A percentile compares a stretch with the other conserved stretches of the same genome.
Evolutionary conservation across 768 basidiomycete species (phyloP).

Genomic region (Daedaleopsis sinensis): DNA sequence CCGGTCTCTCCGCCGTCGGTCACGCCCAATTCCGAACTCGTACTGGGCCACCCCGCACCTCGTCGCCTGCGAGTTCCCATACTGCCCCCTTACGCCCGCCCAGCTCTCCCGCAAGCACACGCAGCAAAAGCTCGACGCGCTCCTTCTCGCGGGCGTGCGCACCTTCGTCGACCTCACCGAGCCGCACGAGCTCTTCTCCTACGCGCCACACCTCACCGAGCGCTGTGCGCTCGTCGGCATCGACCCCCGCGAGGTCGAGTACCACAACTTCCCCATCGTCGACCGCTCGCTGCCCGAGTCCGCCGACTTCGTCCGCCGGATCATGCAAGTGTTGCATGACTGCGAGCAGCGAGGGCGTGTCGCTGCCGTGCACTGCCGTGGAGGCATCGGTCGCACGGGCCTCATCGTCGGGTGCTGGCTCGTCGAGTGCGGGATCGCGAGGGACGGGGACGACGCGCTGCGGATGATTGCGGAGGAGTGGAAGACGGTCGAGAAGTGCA

Average conservation of each 20-base stretch:
- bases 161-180: constrained; percentile 89
- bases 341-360: constrained; percentile 61
- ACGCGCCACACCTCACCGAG: constrained; percentile 54
- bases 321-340: constrained; percentile 61
- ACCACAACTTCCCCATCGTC: constrained; percentile 79
- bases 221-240: constrained; percentile 61
- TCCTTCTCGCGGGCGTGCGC: constrained; percentile 71
- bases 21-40: constrained; percentile 78
- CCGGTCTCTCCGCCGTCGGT: constrained; percentile 22
- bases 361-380: constrained; percentile 78
- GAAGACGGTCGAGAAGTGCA: constrained; percentile 79
- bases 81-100: constrained; percentile 38
- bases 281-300: constrained; percentile 71
- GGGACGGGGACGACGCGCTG: constrained; percentile 66
- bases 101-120: constrained; percentile 34
- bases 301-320: constrained; percentile 56
- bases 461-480: constrained; percentile 67
- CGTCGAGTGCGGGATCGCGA: constrained; percentile 63
- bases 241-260: constrained; percentile 58
- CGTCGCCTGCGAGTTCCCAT: constrained; percentile 83
- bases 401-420: constrained; percentile 77
- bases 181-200: constrained; percentile 71
- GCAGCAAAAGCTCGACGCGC: constrained; percentile 72
- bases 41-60: constrained; percentile 80
- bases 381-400: constrained; percentile 73